A percentile compares a stretch with the other conserved stretches of the same genome.
Conservation (phyloP, 257 asterid genomes). For the Lycium barbarum region DNA sequence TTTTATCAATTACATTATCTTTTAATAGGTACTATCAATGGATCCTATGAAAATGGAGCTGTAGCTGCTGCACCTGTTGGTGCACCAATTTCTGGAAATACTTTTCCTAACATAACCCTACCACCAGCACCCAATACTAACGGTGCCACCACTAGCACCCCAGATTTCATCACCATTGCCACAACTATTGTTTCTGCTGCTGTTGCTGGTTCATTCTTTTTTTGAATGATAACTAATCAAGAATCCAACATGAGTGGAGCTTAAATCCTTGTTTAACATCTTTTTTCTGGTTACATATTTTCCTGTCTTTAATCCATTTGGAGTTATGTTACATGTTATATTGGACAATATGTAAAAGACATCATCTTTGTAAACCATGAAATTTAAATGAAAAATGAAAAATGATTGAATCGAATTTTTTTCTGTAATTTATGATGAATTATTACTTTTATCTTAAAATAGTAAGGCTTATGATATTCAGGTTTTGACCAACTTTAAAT, state of each 20-base stretch:
- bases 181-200: slow-evolving; percentile 39
- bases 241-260: background rate
- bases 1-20: background rate
- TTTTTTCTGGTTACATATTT: slow-evolving; percentile 25
- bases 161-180: slow-evolving; percentile 34
- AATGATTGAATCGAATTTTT: slow-evolving; percentile 6
- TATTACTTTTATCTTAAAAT: background rate
- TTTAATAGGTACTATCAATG: slow-evolving; percentile 31
- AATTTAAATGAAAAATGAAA: slow-evolving; percentile 5
- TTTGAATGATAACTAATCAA: slow-evolving; percentile 30
- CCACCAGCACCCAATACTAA: slow-evolving; percentile 34
- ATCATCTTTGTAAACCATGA: slow-evolving; percentile 24
- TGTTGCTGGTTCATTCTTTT: slow-evolving; percentile 52
- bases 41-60: background rate
- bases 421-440: background rate
- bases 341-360: slow-evolving; percentile 28
- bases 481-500: background rate
- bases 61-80: slow-evolving; percentile 61
- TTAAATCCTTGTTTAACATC: background rate
- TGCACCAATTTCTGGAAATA: slow-evolving; percentile 50
- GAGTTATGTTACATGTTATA: background rate
- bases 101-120: slow-evolving; percentile 35
- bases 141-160: slow-evolving; percentile 33
- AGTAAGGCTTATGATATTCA: background rate
- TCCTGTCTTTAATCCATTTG: background rate